Base-by-base conservation (phyloP, 2,329 filamentous ascomycete species). In the Ceratocystis albifundus region DNA sequence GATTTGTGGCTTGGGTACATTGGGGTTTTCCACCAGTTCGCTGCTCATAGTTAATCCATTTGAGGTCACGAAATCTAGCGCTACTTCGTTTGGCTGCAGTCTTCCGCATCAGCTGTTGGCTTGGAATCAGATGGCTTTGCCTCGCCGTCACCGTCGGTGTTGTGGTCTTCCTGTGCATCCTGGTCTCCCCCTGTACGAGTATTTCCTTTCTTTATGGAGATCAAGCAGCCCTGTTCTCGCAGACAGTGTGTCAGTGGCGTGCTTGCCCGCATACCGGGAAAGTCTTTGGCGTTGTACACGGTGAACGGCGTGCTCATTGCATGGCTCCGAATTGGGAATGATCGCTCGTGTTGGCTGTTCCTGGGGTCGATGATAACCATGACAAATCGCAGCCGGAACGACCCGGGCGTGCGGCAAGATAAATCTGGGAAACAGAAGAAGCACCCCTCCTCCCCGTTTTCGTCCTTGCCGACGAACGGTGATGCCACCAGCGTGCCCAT, bases 401-500 rank as follows among this genome's bases (percentile, higher is more conserved):
- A 79, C 22, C 89, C 89, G 0, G 89, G 85, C 0, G 87, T 91
- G 44, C 89, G 83, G 73, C 88, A 90, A 3, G 88, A 91, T 22
- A 94, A 79, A 72, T 94, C 89, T 0, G 88, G 87, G 73, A 94
- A 94, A 73, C 88, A 90, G 75, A 93, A 94, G 78, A 93, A 94
- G 72, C 87, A 90, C 1, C 89, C 89, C 69, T 90, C 87, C 25
- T 83, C 75, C 65, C 85, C 84, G 65, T 85, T 79, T 71, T 93
- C 88, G 72, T 94, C 89, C 65, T 83, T 80, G 6, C 88, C 89
- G 4, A 89, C 84, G 70, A 90, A 92, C 0, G 89, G 87, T 0
- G 87, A 89, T 5, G 87, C 85, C 2, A 92, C 88, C 6, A 90
- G 77, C 6, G 88, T 88, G 20, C 89, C 89, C 88, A 93, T 93